These are phyloP conservation scores for Neodidymelliopsis sp. DNA, from an alignment of 2,329 filamentous ascomycete species.

Conservation along the genomic window DNA sequence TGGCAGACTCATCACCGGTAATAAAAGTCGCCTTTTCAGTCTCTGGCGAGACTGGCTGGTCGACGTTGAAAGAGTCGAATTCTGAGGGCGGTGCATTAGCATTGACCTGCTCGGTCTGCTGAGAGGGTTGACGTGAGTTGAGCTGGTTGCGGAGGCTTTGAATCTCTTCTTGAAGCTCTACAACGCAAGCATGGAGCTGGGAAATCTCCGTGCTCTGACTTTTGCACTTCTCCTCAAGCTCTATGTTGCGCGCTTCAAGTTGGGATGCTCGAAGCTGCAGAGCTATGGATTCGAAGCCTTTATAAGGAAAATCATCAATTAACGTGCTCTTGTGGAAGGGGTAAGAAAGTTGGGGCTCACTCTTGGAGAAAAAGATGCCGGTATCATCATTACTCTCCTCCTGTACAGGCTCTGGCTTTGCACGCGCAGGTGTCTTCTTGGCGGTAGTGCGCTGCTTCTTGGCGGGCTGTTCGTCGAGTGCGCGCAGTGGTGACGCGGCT, in stretches of 20 bases:
- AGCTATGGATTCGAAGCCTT: neutral
- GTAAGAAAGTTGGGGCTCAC: constrained; percentile 24
- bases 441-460: constrained; percentile 21
- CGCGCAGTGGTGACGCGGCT: constrained; percentile 26
- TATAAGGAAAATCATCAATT: neutral
- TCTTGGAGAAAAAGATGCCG: constrained; percentile 30
- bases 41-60: constrained; percentile 13
- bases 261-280: neutral
- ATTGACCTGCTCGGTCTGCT: neutral
- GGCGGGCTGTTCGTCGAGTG: constrained; percentile 18
- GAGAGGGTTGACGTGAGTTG: neutral
- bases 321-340: neutral
- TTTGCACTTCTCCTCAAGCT: neutral
- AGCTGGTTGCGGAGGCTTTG: constrained; percentile 7
- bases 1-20: constrained; percentile 27
- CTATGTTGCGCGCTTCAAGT: neutral
- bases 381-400: constrained; percentile 26
- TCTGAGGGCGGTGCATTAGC: constrained; percentile 26
- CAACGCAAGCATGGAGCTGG: constrained; percentile 15
- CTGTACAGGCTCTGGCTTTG: constrained; percentile 11
- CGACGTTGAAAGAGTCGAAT: constrained; percentile 26
- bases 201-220: constrained; percentile 17
- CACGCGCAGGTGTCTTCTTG: constrained; percentile 7
- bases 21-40: constrained; percentile 20
- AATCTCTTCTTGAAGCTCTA: constrained; percentile 11